Base-by-base conservation (phyloP, 1,139 yeast genomes). In the Diutina ranongensis region DNA sequence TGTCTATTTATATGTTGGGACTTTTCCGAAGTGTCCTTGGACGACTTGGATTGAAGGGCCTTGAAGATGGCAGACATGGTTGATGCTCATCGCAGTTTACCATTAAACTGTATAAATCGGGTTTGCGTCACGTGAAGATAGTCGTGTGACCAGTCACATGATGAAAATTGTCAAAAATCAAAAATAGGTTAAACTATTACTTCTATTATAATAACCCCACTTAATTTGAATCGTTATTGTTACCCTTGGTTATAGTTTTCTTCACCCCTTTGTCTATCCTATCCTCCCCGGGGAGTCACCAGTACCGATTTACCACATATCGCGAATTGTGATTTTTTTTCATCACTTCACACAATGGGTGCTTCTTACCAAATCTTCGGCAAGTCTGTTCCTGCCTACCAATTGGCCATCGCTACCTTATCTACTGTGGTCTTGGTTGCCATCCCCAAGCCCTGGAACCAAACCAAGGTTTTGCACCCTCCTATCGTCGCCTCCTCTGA, bases 281-380 rank as follows among this genome's bases (percentile, higher is more conserved):
- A n/a, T n/a, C n/a, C n/a, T n/a, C n/a, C n/a, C n/a, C n/a, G n/a
- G n/a, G n/a, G n/a, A n/a, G n/a, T n/a, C n/a, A n/a, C n/a, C n/a
- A n/a, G n/a, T n/a, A n/a, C n/a, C n/a, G n/a, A n/a, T n/a, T n/a
- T n/a, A n/a, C n/a, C n/a, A n/a, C n/a, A 25, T 25, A 7, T 5
- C 28, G 28, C 28, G 28, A 25, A 5, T 7, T 25, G 5, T 22
- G 31, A 38, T 15, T 34, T 34, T 38, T 38, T 25, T 38, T 25
- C n/a, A 15, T 21, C 16, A 38, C 34, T 31, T 25, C 5, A 31
- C 35, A 41, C 12, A 15, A 83, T 85, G 95, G 94, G 84, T 67
- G 78, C 85, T 59, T 84, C 85, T 61, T 86, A 86, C 72, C 72
- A 70, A 50, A 80, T 86, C 56, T 69, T 84, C 57, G 95, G 95